Base-by-base conservation (phyloP, 2,329 filamentous ascomycete genomes). In the Hymenoscyphus albidus region DNA sequence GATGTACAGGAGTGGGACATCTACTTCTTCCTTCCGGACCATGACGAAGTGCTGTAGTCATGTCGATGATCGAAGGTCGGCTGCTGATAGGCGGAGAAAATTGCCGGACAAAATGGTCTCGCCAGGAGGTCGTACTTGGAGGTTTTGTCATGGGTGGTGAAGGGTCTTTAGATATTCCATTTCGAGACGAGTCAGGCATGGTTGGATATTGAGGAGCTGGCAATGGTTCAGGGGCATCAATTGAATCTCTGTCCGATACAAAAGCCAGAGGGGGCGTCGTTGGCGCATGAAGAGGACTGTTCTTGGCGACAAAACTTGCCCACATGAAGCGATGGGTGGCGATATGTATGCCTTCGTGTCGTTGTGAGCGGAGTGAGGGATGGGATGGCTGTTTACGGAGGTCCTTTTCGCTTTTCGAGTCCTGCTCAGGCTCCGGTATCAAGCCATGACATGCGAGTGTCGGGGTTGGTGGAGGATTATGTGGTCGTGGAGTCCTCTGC, bases 241-340 rank as follows among this genome's bases (percentile, higher is more conserved):
- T 70, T 14, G 70, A 70, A 51, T 73, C 68, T 10, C 58, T 67
- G 58, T 72, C 69, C 9, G 59, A 51, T 13, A 60, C 61, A 3
- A 67, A 71, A 9, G 64, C 51, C 27, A 69, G 65, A 14, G 70
- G 69, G 22, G 70, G 67, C 42, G 69, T 64, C 31, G 67, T 40
- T 31, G 35, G 61, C 58, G 31, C 18, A 44, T 62, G 64, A 39
- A 32, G 48, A 35, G 48, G 64, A 51, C 18, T 63, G 44, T 68
- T 68, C 16, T 59, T 68, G 10, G 64, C 63, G 5, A 69, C 64
- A 51, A 74, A 68, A 61, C 71, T 72, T 22, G 68, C 58, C 70
- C 67, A 73, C 65, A 74, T 74, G 51, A 74, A 74, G 6, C 69
- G 68, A 60, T 74, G 71, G 32, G 68, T 65, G 4, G 68, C 67